Evolutionary conservation across 2,329 filamentous ascomycete species (phyloP).

Genomic region (Fusarium sp.): DNA sequence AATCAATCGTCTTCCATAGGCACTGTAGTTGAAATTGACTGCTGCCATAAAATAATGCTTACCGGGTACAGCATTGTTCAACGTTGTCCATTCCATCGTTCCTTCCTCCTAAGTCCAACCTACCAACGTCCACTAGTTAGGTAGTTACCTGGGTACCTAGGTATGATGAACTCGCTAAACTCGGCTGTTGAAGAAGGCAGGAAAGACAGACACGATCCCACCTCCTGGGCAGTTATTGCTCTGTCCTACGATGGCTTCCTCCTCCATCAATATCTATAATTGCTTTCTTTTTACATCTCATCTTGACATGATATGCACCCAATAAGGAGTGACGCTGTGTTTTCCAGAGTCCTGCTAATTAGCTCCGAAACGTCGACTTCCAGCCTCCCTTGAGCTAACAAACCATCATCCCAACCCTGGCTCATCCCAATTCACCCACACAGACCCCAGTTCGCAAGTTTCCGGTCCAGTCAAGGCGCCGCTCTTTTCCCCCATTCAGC

Average conservation of each 20-base stretch:
- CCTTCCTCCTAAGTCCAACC: constrained; percentile 20
- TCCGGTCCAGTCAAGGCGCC: constrained; percentile 38
- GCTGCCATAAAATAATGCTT: neutral
- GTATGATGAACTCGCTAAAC: constrained; percentile 29
- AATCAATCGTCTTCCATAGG: neutral
- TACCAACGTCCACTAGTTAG: constrained; percentile 5
- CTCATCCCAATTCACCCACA: constrained; percentile 36
- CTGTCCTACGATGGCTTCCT: constrained; percentile 1
- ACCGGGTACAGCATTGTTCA: constrained; percentile 12
- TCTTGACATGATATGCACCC: constrained; percentile 7
- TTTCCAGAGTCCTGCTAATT: constrained; percentile 27
- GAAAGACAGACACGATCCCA: constrained; percentile 30
- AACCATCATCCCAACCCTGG: constrained; percentile 31
- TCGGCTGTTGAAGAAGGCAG: constrained; percentile 25
- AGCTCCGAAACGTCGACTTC: constrained; percentile 33
- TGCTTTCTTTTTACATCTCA: neutral
- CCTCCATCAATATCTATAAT: neutral
- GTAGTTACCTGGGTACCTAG: no score
- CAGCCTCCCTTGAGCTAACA: constrained; percentile 39
- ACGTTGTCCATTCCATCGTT: constrained; percentile 22
- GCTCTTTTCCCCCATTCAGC: constrained; percentile 41
- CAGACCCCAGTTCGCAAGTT: constrained; percentile 35
- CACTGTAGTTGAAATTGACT: neutral
- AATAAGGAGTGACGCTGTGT: constrained; percentile 6
- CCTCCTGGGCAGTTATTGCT: constrained; percentile 13